phyloP scores from a whole-genome alignment of 768 basidiomycete genomes.

The Boletus tylopilopsis region DNA sequence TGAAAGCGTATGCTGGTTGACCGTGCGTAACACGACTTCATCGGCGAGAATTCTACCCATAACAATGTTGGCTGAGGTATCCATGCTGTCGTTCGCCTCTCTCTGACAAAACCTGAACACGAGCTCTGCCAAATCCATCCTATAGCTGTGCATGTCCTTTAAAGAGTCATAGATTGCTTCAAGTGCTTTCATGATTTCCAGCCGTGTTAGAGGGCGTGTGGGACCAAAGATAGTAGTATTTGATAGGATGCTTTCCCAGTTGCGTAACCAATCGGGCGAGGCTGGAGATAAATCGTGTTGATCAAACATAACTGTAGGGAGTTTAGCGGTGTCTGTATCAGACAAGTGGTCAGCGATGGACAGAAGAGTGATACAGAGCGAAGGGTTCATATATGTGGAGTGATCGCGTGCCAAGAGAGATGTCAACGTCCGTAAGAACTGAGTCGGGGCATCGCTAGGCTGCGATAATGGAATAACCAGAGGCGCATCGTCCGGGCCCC shows the following conservation, averaged over 20 bases:
- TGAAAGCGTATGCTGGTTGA: slow-evolving; percentile 34
- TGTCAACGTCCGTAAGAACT: slow-evolving; percentile 58
- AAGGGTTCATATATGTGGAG: slow-evolving; percentile 52
- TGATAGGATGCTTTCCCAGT: slow-evolving; percentile 59
- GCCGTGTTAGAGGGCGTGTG: slow-evolving; percentile 48
- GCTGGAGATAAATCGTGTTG: slow-evolving; percentile 70
- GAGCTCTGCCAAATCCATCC: slow-evolving; percentile 50
- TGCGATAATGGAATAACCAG: slow-evolving; percentile 51
- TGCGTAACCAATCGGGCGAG: slow-evolving; percentile 64
- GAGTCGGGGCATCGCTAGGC: slow-evolving; percentile 53
- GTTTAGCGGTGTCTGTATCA: slow-evolving; percentile 60
- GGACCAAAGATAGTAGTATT: slow-evolving; percentile 43
- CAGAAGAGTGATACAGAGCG: slow-evolving; percentile 60
- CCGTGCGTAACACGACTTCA: slow-evolving; percentile 56
- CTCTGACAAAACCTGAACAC: slow-evolving; percentile 49
- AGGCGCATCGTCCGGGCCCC: slow-evolving; percentile 43
- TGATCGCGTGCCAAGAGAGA: slow-evolving; percentile 63
- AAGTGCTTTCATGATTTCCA: slow-evolving; percentile 54
- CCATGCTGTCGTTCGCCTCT: slow-evolving; percentile 27
- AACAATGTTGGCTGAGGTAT: slow-evolving; percentile 29
- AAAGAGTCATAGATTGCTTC: slow-evolving; percentile 60
- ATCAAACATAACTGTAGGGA: slow-evolving; percentile 60
- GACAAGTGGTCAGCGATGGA: slow-evolving; percentile 65
- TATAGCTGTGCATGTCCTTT: slow-evolving; percentile 65
- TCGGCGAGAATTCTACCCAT: slow-evolving; percentile 64